phyloP scores from a whole-genome alignment of 2,329 filamentous ascomycete genomes.

The Rhytidhysteron rufulum region DNA sequence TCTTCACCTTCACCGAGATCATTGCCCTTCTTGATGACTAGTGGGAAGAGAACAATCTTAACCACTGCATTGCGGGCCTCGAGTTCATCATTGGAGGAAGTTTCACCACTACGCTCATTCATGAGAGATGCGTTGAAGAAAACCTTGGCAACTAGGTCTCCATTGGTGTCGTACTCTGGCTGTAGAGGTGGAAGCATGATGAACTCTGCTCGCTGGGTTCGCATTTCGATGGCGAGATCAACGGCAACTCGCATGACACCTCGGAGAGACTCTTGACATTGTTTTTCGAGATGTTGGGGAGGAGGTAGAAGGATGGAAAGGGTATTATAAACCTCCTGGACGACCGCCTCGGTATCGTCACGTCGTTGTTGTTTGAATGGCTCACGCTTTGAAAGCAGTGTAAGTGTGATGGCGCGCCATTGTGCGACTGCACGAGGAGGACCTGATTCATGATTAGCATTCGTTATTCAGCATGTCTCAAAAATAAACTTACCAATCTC shows the following conservation, averaged over 20 bases:
- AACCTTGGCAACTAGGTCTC: constrained; percentile 82
- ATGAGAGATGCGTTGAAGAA: constrained; percentile 90
- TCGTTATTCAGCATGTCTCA: not conserved
- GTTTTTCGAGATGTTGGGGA: constrained; percentile 71
- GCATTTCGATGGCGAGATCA: constrained; percentile 92
- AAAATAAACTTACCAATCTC: constrained; percentile 62
- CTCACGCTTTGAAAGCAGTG: constrained; percentile 74
- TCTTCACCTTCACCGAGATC: constrained; percentile 84
- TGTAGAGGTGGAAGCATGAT: constrained; percentile 96
- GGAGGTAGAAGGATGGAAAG: constrained; percentile 82
- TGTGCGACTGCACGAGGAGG: constrained; percentile 85
- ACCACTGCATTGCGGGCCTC: constrained; percentile 74
- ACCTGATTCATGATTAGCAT: constrained; percentile 35
- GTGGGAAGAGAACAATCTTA: constrained; percentile 88
- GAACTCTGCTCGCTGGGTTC: constrained; percentile 92
- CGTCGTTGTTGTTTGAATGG: constrained; percentile 79
- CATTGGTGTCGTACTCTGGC: constrained; percentile 90
- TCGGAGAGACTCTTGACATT: constrained; percentile 79
- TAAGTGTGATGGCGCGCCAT: constrained; percentile 94
- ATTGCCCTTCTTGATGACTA: constrained; percentile 94
- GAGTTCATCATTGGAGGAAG: constrained; percentile 71
- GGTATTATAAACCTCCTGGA: constrained; percentile 82
- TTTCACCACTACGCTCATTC: constrained; percentile 81
- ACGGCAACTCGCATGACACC: constrained; percentile 88
- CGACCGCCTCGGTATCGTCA: constrained; percentile 92